Evolutionary conservation across 495 filamentous ascomycete species (phyloP).

Genomic region (Penicillium robsamsonii): DNA sequence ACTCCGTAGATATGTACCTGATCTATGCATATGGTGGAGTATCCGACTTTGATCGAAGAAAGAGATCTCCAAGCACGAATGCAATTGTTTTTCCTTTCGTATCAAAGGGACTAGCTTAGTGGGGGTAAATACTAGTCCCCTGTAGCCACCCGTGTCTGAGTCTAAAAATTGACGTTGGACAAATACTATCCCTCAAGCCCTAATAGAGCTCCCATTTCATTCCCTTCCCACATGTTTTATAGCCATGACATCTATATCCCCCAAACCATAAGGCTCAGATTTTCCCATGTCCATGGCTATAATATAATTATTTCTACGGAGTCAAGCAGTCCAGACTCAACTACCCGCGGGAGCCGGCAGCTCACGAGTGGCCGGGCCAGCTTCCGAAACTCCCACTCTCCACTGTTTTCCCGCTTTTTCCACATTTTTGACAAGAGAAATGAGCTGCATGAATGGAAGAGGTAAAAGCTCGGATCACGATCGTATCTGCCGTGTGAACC

Average conservation of each 20-base stretch:
- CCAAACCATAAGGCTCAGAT: neutral
- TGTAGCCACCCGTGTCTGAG: neutral
- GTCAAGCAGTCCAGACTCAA: neutral
- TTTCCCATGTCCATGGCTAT: neutral
- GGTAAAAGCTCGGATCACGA: slow-evolving; percentile 13
- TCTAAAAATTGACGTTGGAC: slow-evolving; percentile 1
- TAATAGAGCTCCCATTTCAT: neutral
- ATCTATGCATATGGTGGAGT: slow-evolving; percentile 3
- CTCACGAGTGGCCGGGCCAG: slow-evolving; percentile 9
- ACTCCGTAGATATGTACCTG: neutral
- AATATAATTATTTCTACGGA: neutral
- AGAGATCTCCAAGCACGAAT: neutral
- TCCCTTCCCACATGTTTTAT: neutral
- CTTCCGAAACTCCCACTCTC: slow-evolving; percentile 1
- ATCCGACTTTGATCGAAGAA: neutral
- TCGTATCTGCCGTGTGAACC: slow-evolving; percentile 4
- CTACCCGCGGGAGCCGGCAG: neutral
- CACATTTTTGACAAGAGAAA: slow-evolving; percentile 2
- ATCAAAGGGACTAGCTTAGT: neutral
- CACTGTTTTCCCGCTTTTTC: neutral
- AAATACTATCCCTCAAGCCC: neutral
- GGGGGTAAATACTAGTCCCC: slow-evolving; percentile 1
- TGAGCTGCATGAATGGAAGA: slow-evolving; percentile 18
- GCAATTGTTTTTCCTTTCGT: slow-evolving; percentile 8
- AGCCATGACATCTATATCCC: neutral